Evolutionary conservation across 768 basidiomycete genomes (phyloP), one percentile per base, ranked within the genome.

Genomic region (Podaxis sp.): DNA sequence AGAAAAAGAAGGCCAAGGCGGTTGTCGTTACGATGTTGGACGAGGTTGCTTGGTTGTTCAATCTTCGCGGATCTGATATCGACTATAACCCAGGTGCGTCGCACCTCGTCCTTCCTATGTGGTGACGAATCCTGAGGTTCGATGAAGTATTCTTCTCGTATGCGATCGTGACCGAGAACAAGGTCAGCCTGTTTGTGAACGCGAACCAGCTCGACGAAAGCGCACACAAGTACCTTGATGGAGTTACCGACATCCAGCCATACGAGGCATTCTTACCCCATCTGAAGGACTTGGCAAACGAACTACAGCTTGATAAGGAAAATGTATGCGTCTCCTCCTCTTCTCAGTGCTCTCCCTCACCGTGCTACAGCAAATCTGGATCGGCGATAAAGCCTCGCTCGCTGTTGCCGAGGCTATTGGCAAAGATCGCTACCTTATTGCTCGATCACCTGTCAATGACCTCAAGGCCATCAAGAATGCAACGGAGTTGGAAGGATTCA

Each of bases 21-120:
- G 73, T 92, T 46, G 87, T 96, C 1, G 83, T 98, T 3, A 89
- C 83, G n/a, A 87, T 90, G 82, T 84, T 99, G 22, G 96, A 99
- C 73, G 96, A 99, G 72, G 87, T 96, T 55, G 95, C 94, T 0
- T 99, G 95, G 95, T 71, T 95, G 42, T 92, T 94, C 77, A 96
- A 98, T 73, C 79, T 99, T 36, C 88, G 96, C 65, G 96, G 95
- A 1, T 84, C 87, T 2, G 96, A 98, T 71, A 96, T 99, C 69
- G 87, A 88, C 38, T 98, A 84, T 76, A 99, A 97, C 63, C 82
- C 82, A 63, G 81, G 81, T 80, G 57, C 17, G 75, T 62, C 7
- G 13, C 26, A 17, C 64, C 51, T 9, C n/a, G 46, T 30, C 4
- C 36, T 3, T 51, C 2, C 40, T 39, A 15, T n/a, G 52, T 22